Conservation (phyloP, 805 yeast genomes). For the Cyberlindnera galapagoensis region DNA sequence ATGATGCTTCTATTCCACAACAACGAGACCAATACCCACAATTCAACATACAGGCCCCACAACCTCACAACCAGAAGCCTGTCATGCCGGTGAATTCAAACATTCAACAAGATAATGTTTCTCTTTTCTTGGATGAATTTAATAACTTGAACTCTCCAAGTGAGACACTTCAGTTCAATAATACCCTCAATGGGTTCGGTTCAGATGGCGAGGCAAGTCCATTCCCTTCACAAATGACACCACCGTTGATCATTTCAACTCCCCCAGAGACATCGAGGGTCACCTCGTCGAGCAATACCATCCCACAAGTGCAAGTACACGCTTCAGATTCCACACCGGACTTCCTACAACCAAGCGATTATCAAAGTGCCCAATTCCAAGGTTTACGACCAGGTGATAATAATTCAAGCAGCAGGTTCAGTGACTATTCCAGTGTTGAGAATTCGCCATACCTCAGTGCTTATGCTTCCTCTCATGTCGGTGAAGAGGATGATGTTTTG, state of each 20-base stretch:
- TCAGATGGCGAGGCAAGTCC: neutral
- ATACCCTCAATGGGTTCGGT: neutral
- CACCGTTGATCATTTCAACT: constrained; percentile 14
- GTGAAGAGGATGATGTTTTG: constrained; percentile 12
- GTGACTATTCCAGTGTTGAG: constrained; percentile 21
- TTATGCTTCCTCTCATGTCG: constrained; percentile 14
- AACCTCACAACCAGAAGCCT: too few species aligned
- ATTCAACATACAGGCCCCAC: too few species aligned
- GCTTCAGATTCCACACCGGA: neutral
- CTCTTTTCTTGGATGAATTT: constrained; percentile 16
- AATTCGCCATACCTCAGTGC: constrained; percentile 21
- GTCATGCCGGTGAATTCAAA: neutral
- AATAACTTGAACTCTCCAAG: constrained; percentile 11
- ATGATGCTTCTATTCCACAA: too few species aligned
- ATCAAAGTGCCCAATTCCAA: constrained; percentile 13
- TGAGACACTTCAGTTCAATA: constrained; percentile 2
- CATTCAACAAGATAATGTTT: constrained; percentile 6
- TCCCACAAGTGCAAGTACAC: too few species aligned
- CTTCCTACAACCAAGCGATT: constrained; percentile 12
- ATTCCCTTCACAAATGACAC: constrained; percentile 3
- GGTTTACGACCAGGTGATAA: constrained; percentile 9
- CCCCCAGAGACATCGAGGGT: constrained; percentile 7
- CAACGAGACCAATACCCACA: too few species aligned
- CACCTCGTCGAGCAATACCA: too few species aligned
- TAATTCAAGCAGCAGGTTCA: too few species aligned